phyloP scores from a whole-genome alignment of 768 basidiomycete species.

The Tylopilus sp. region DNA sequence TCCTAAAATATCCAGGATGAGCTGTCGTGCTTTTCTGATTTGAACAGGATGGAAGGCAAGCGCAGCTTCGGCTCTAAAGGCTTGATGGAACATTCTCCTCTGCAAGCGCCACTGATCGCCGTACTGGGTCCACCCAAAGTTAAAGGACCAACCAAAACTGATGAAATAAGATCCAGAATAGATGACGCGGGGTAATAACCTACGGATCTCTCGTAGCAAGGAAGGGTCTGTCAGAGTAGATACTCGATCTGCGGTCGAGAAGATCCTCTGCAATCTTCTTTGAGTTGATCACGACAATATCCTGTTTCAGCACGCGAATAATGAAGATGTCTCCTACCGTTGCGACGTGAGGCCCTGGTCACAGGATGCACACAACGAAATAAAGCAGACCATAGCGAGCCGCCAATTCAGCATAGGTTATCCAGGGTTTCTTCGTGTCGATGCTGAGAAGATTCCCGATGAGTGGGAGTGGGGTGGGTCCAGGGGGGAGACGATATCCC shows the following conservation, averaged over 20 bases:
- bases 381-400: conserved; percentile 14
- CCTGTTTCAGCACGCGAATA: conserved; percentile 20
- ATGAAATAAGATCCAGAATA: not conserved
- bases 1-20: conserved; percentile 13
- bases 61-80: no score
- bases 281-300: no score
- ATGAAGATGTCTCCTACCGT: no score
- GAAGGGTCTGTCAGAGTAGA: no score
- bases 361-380: not conserved
- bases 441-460: conserved; percentile 19
- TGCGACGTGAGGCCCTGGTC: not conserved
- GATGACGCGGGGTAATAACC: not conserved
- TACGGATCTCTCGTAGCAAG: conserved; percentile 15
- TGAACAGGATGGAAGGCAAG: conserved; percentile 19
- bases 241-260: conserved; percentile 25
- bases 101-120: conserved; percentile 24
- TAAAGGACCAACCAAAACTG: conserved; percentile 24
- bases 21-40: conserved; percentile 16
- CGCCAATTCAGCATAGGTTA: conserved; percentile 19
- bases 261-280: conserved; percentile 28
- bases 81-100: no score
- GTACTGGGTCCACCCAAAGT: conserved; percentile 15
- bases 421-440: conserved; percentile 16
- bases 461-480: conserved; percentile 16
- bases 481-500: no score